Evolutionary conservation across 805 yeast genomes (phyloP).

Genomic region (Metschnikowia picachoensis): DNA sequence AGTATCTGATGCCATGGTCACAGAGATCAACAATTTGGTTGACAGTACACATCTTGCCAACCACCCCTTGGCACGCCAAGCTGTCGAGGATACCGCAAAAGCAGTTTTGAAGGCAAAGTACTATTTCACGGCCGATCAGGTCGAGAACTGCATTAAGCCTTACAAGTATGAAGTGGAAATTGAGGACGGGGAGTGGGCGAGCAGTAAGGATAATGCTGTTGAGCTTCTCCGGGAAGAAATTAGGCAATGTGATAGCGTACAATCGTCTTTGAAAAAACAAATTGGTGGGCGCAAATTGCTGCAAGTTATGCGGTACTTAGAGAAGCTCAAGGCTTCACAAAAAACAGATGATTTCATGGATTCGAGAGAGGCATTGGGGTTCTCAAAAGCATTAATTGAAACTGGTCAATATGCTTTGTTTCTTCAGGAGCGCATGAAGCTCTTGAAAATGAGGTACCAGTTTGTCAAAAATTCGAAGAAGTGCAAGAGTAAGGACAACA

Average conservation of each 20-base stretch:
- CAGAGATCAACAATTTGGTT: slow-evolving; percentile 72
- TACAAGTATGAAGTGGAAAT: slow-evolving; percentile 95
- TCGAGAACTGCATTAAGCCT: slow-evolving; percentile 96
- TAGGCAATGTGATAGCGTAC: slow-evolving; percentile 70
- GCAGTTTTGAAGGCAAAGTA: slow-evolving; percentile 73
- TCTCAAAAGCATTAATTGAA: slow-evolving; percentile 67
- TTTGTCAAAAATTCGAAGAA: slow-evolving; percentile 68
- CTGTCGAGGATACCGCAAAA: slow-evolving; percentile 81
- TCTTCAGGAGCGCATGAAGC: slow-evolving; percentile 64
- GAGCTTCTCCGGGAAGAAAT: slow-evolving; percentile 77
- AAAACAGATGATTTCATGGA: slow-evolving; percentile 31
- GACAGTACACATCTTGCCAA: slow-evolving; percentile 71
- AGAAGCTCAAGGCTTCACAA: slow-evolving; percentile 41
- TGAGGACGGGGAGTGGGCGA: slow-evolving; percentile 90
- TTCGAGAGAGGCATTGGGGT: slow-evolving; percentile 75
- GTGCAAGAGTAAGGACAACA: slow-evolving; percentile 76
- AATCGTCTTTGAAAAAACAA: slow-evolving; percentile 53
- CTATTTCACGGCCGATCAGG: slow-evolving; percentile 95
- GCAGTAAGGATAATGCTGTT: slow-evolving; percentile 75
- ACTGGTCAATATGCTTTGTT: slow-evolving; percentile 85
- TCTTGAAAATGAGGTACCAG: slow-evolving; percentile 67
- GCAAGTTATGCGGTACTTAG: slow-evolving; percentile 76
- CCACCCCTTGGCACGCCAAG: slow-evolving; percentile 81
- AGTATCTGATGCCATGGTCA: slow-evolving; percentile 72
- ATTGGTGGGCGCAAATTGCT: slow-evolving; percentile 81